Conservation (phyloP, 805 yeast genomes). For the Saturnispora quitensis region DNA sequence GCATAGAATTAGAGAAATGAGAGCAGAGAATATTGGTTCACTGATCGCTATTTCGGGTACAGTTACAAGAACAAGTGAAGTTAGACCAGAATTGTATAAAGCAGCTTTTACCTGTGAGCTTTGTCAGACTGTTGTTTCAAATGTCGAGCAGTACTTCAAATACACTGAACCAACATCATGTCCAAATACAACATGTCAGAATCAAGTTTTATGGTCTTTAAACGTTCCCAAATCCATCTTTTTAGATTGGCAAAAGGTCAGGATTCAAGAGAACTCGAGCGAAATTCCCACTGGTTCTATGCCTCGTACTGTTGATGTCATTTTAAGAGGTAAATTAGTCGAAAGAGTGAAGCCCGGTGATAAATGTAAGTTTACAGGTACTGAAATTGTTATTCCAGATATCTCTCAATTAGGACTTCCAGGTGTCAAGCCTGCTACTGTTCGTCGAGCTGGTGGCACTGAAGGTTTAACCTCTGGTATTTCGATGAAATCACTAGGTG, state of each 20-base stretch:
- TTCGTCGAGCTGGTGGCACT: constrained; percentile 46
- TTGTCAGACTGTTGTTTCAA: constrained; percentile 78
- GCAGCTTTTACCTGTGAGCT: constrained; percentile 85
- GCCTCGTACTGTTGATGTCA: constrained; percentile 94
- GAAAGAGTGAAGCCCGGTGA: constrained; percentile 98
- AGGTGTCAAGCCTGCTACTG: constrained; percentile 81
- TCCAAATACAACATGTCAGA: constrained; percentile 78
- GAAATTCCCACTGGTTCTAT: constrained; percentile 98
- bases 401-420: constrained; percentile 90
- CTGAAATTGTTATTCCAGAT: constrained; percentile 92
- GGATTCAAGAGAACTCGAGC: constrained; percentile 92
- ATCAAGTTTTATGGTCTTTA: constrained; percentile 78
- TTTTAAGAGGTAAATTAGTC: constrained; percentile 86
- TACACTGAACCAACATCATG: constrained; percentile 94
- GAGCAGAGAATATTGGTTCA: constrained; percentile 83
- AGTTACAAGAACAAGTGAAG: constrained; percentile 92
- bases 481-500: constrained; percentile 81
- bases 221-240: constrained; percentile 78
- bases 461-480: constrained; percentile 80
- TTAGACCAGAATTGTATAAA: constrained; percentile 83
- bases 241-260: constrained; percentile 92
- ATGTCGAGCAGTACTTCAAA: constrained; percentile 86
- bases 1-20: constrained; percentile 78
- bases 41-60: constrained; percentile 85
- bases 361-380: constrained; percentile 86